Base-by-base conservation (phyloP, 2,329 filamentous ascomycete genomes). In the Botrytis fabae region DNA sequence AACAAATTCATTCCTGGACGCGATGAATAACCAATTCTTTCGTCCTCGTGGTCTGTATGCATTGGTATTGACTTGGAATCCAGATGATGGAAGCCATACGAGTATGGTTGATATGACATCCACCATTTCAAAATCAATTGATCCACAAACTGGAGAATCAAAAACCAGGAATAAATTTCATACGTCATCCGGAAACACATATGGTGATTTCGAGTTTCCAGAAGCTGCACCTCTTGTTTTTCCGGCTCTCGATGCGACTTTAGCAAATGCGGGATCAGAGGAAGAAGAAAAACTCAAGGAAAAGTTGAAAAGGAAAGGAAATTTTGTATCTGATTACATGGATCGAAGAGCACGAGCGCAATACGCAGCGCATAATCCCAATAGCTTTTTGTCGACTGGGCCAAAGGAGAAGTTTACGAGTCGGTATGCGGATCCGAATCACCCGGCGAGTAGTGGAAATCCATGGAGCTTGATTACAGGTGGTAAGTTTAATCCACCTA, bases 21-120 rank as follows among this genome's bases (percentile, higher is more conserved):
- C 82, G 42, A 83, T 89, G 77, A 91, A 90, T 76, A 82, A 85
- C 14, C 82, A 86, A 5, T 84, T 89, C 73, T 91, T 91, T 78
- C 83, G 83, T 61, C 88, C 89, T 0, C 84, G 84, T 1, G 88
- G 88, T 0, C 82, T 90, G 0, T 87, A 85, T 79, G 85, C 83
- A 73, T 80, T 88, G 35, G 82, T 91, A 54, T 85, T 90, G 81
- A 85, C 86, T 1, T 89, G 84, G 81, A 85, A 85, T 66, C 84
- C 85, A 0, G 82, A 84, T 2, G 76, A 75, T 6, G 66, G 35
- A 44, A 9, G 68, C 2, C 48, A 62, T 12, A 70, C 75, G 22
- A 69, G 76, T 75, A 46, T 73, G 7, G 73, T 83, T 46, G 79
- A 82, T 71, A 78, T 83, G 61, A 80, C 82, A 60, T 75, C 81